phyloP scores from a whole-genome alignment of 257 asterid species.

The Rhazya stricta region DNA sequence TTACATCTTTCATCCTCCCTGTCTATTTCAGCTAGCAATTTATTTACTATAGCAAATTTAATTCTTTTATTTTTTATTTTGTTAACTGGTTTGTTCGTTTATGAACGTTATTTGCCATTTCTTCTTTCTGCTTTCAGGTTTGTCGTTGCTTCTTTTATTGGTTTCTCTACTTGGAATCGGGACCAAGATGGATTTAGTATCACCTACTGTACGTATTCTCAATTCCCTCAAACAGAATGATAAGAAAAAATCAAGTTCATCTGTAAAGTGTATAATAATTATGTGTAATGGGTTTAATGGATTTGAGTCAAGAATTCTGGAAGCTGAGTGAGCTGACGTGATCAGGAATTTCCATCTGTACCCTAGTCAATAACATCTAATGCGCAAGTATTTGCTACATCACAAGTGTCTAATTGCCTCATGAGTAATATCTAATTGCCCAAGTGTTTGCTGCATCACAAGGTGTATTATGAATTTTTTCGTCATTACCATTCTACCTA shows the following conservation, averaged over 20 bases:
- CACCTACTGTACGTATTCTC: slow-evolving; percentile 55
- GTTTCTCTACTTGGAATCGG: slow-evolving; percentile 63
- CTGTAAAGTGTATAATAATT: background rate
- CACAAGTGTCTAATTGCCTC: background rate
- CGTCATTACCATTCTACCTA: background rate
- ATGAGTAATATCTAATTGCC: background rate
- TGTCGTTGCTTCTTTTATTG: slow-evolving; percentile 48
- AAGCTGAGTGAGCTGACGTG: background rate
- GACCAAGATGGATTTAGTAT: slow-evolving; percentile 54
- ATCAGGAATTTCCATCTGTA: background rate
- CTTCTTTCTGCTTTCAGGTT: slow-evolving; percentile 34
- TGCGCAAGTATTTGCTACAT: background rate
- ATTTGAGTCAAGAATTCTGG: background rate
- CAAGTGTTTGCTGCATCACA: background rate
- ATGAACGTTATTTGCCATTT: background rate
- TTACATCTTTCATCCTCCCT: slow-evolving; percentile 10
- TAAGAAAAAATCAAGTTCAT: background rate
- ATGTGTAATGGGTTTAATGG: background rate
- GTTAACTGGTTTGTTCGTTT: background rate
- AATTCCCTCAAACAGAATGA: background rate
- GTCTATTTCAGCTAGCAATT: slow-evolving; percentile 6
- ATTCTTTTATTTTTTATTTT: background rate
- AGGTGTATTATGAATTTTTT: background rate
- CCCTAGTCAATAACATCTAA: background rate
- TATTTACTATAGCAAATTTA: background rate